phyloP scores from a whole-genome alignment of 164 flowering plant species.

The Malania oleifera region DNA sequence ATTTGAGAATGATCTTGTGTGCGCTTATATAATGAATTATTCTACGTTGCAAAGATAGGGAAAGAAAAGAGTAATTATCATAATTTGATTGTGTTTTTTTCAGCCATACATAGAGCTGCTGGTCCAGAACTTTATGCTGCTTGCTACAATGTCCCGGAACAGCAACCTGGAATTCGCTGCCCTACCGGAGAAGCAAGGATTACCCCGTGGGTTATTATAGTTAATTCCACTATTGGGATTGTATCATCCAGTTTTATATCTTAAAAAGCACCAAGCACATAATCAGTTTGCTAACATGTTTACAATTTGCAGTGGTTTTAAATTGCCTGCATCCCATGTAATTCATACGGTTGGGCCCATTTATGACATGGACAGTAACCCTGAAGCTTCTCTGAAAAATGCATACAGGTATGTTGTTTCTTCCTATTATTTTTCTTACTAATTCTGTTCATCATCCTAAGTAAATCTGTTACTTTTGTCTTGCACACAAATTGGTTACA shows the following conservation, averaged over 20 bases:
- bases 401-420: conserved; percentile 58
- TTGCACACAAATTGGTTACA: conserved; percentile 25
- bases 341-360: conserved; percentile 96
- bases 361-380: conserved; percentile 52
- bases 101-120: conserved; percentile 95
- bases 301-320: conserved; percentile 64
- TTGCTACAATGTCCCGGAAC: conserved; percentile 72
- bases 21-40: background rate
- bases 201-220: conserved; percentile 53
- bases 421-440: background rate
- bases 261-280: background rate
- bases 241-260: background rate
- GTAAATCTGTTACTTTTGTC: background rate
- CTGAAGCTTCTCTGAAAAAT: conserved; percentile 54
- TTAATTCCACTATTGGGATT: background rate
- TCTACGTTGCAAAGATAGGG: background rate
- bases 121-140: conserved; percentile 81
- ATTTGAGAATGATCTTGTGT: too few relatives aligned
- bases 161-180: conserved; percentile 79
- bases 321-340: conserved; percentile 77
- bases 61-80: background rate
- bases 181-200: conserved; percentile 97
- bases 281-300: conserved; percentile 6
- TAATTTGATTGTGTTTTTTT: conserved; percentile 14
- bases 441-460: background rate